Base-by-base conservation (phyloP, 2,329 filamentous ascomycete genomes). In the Eurotiales sp. region DNA sequence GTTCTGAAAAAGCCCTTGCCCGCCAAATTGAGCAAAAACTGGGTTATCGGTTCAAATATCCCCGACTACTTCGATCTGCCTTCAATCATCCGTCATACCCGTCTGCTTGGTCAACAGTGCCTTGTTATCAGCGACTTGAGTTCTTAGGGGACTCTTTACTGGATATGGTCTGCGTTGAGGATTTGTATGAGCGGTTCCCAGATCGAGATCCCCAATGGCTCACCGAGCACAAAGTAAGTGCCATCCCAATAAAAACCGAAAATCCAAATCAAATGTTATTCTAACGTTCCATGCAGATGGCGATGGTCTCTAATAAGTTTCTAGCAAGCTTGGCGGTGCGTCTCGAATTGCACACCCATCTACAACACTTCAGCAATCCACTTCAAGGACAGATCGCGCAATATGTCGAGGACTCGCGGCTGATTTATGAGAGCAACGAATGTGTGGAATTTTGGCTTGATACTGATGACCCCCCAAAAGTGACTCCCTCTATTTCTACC, bases 251-350 rank as follows among this genome's bases (percentile, higher is more conserved):
- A 14, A 12, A 19, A 8, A 6, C 19, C n/a, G n/a, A n/a, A n/a
- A n/a, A 43, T 4, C 17, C 4, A 27, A 17, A 10, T 7, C 12
- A 30, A 15, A 15, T n/a, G 15, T 29, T n/a, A 37, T 17, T 42
- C 30, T 47, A 11, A 36, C 5, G 41, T 10, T 7, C 46, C 27
- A 46, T 41, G 15, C 44, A 77, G 72, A 96, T 95, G 85, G 90
- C 91, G n/a, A 96, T 99, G 88, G 91, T 93, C 0, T 93, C 89
- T 48, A 99, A 99, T 72, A 90, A 91, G 55, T 99, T 97, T 64
- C 78, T 96, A 1, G 90, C 88, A 1, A 88, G 85, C 15, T 75
- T 97, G 3, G 87, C 87, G 53, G 88, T 95, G 3, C 79, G 82
- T 43, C 79, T 97, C 0, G 85, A 81, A 0, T 86, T 97, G 50